A percentile compares a stretch with the other conserved stretches of the same genome.
Evolutionary conservation across 495 filamentous ascomycete genomes (phyloP).

Genomic region (Aspergillus funiculosus): DNA sequence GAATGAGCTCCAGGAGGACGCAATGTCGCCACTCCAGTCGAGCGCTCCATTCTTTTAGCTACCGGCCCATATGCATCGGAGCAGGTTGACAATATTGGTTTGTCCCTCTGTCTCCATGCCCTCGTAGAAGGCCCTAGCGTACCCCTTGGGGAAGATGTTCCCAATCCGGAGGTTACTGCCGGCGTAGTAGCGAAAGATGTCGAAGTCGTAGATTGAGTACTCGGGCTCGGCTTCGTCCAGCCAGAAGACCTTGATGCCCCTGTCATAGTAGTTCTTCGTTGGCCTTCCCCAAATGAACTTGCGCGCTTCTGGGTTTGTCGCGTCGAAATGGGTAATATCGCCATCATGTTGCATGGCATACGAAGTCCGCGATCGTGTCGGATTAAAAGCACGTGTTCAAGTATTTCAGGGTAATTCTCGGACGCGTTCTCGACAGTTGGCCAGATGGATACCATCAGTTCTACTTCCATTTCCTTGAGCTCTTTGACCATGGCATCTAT

Average conservation of each 20-base stretch:
- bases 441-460: slow-evolving; percentile 58
- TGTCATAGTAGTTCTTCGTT: slow-evolving; percentile 50
- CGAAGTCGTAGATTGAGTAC: slow-evolving; percentile 53
- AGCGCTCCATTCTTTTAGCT: slow-evolving; percentile 55
- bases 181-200: slow-evolving; percentile 51
- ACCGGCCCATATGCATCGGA: slow-evolving; percentile 56
- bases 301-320: slow-evolving; percentile 49
- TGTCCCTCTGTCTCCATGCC: slow-evolving; percentile 46
- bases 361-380: slow-evolving; percentile 49
- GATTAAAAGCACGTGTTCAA: slow-evolving; percentile 48
- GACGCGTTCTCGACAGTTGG: slow-evolving; percentile 50
- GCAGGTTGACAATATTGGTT: slow-evolving; percentile 48
- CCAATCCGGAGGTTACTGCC: slow-evolving; percentile 49
- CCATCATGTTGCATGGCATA: slow-evolving; percentile 48
- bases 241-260: slow-evolving; percentile 56
- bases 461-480: slow-evolving; percentile 45
- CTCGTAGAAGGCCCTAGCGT: slow-evolving; percentile 51
- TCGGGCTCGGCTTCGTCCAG: slow-evolving; percentile 58
- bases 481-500: slow-evolving; percentile 51
- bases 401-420: slow-evolving; percentile 51
- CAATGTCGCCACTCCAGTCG: slow-evolving; percentile 56
- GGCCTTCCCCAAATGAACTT: slow-evolving; percentile 50
- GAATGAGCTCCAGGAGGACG: slow-evolving; percentile 49
- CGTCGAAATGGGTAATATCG: slow-evolving; percentile 51
- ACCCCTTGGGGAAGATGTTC: slow-evolving; percentile 52